Evolutionary conservation across 1,284 basidiomycete genomes (phyloP).

Genomic region (Pisolithus thermaeus): DNA sequence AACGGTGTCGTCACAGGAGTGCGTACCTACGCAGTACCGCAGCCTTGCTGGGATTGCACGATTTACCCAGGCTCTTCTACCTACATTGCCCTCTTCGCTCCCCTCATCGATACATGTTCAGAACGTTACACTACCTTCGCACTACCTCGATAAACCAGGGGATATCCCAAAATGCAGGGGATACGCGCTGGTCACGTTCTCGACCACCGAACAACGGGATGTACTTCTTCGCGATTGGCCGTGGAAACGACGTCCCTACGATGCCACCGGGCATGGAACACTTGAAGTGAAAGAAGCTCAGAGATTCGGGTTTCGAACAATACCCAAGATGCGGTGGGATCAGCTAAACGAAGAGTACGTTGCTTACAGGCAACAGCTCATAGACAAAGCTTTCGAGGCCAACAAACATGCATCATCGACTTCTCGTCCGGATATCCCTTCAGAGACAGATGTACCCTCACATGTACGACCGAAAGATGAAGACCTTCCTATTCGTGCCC

Average conservation of each 20-base stretch:
- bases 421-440: neutral
- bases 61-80: constrained; percentile 40
- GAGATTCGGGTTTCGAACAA: constrained; percentile 52
- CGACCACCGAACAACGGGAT: constrained; percentile 33
- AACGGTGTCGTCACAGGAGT: constrained; percentile 45
- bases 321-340: constrained; percentile 57
- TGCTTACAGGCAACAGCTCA: constrained; percentile 45
- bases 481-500: neutral
- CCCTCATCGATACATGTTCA: constrained; percentile 37
- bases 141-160: constrained; percentile 52
- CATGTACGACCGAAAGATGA: neutral
- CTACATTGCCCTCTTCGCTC: constrained; percentile 3
- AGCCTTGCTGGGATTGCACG: constrained; percentile 41
- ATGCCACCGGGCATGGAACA: neutral
- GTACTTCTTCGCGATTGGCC: constrained; percentile 49
- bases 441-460: neutral
- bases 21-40: constrained; percentile 52
- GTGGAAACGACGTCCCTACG: constrained; percentile 36
- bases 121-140: constrained; percentile 47
- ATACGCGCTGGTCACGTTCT: constrained; percentile 62
- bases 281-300: constrained; percentile 34
- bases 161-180: constrained; percentile 57
- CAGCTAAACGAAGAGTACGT: constrained; percentile 58
- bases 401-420: constrained; percentile 15
- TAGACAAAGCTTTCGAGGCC: constrained; percentile 38